Conservation (phyloP, 2,329 filamentous ascomycete species). For the Juglanconis sp. region DNA sequence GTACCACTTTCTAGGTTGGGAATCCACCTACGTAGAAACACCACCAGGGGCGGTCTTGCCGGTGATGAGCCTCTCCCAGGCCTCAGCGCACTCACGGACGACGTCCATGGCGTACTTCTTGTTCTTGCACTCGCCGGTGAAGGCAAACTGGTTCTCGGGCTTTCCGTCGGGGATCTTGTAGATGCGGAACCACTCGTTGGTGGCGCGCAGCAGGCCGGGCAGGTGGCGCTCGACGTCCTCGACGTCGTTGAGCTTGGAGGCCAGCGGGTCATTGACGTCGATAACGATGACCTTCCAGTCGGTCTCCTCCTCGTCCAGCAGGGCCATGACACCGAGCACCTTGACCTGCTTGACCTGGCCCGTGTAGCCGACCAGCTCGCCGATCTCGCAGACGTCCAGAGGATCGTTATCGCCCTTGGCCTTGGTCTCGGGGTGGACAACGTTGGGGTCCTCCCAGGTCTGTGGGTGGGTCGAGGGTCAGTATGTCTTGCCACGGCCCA, state of each 20-base stretch:
- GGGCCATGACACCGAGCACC: conserved; percentile 97
- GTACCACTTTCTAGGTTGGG: conserved; percentile 12
- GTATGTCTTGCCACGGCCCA: not conserved
- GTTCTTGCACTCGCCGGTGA: conserved; percentile 99
- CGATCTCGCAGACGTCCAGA: conserved; percentile 98
- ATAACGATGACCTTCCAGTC: conserved; percentile 99
- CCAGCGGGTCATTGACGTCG: conserved; percentile 95
- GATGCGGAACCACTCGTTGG: conserved; percentile 99
- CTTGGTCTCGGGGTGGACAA: conserved; percentile 97
- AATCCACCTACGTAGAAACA: conserved; percentile 70
- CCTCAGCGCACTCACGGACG: conserved; percentile 91
- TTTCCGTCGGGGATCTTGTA: conserved; percentile 99
- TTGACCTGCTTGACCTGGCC: conserved; percentile 99
- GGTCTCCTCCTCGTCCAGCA: conserved; percentile 98
- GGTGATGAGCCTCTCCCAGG: conserved; percentile 93
- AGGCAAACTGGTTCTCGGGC: conserved; percentile 99
- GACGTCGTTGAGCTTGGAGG: conserved; percentile 93
- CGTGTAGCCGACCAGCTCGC: conserved; percentile 92
- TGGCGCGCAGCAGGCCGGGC: conserved; percentile 91
- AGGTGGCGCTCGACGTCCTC: conserved; percentile 99
- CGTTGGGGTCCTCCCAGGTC: conserved; percentile 99
- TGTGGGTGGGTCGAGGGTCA: conserved; percentile 35
- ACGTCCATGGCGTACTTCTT: conserved; percentile 98
- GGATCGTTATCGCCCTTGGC: conserved; percentile 99
- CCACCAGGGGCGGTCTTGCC: conserved; percentile 79